phyloP scores from a whole-genome alignment of 75 land plant species.

The Ceratopteris richardii region DNA sequence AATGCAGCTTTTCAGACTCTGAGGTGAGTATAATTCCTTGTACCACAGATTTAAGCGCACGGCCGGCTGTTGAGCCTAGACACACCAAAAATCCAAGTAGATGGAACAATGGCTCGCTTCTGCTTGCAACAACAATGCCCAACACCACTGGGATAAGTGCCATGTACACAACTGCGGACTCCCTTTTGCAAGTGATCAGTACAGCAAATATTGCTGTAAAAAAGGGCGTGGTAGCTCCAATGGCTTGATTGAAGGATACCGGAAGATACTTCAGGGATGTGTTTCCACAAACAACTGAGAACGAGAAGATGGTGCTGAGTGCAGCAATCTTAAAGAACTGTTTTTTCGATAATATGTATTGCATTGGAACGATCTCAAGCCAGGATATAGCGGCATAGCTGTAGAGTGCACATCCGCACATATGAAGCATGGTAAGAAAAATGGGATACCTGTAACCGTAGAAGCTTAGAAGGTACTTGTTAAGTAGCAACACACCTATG shows the following conservation, averaged over 20 bases:
- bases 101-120: constrained; percentile 79
- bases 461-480: constrained; percentile 81
- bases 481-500: constrained; percentile 80
- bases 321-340: constrained; percentile 73
- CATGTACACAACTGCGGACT: constrained; percentile 49
- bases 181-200: constrained; percentile 56
- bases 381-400: constrained; percentile 47
- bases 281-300: constrained; percentile 81
- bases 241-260: constrained; percentile 84
- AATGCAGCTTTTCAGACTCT: constrained; percentile 70
- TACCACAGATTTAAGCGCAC: constrained; percentile 83
- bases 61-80: constrained; percentile 65
- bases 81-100: constrained; percentile 68
- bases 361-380: constrained; percentile 55
- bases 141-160: constrained; percentile 74
- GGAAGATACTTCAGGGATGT: constrained; percentile 72
- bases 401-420: constrained; percentile 58
- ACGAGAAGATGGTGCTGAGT: constrained; percentile 58
- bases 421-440: constrained; percentile 79
- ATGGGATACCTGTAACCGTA: constrained; percentile 80
- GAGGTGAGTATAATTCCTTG: constrained; percentile 69
- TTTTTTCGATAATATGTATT: constrained; percentile 41
- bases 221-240: constrained; percentile 87
- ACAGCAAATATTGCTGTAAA: constrained; percentile 81
- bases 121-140: constrained; percentile 74